These are phyloP conservation scores for Panicum miliaceum DNA, from an alignment of 176 grass and related monocot genomes.

Conservation along the genomic window DNA sequence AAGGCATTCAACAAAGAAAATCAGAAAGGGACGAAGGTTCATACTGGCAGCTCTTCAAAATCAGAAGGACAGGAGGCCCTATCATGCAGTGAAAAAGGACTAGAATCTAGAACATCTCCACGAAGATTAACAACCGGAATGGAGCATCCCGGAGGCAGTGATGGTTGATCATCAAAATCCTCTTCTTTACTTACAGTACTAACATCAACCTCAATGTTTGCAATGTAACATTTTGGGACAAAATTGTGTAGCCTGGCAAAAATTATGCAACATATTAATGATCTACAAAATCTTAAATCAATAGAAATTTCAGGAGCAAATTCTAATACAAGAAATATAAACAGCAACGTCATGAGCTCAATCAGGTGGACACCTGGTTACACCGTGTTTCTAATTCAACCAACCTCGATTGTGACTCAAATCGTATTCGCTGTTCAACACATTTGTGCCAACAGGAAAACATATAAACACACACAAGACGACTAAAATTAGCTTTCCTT, in stretches of 20 bases:
- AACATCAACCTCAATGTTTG: slow-evolving; percentile 64
- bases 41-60: slow-evolving; percentile 72
- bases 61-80: slow-evolving; percentile 32
- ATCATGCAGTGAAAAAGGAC: slow-evolving; percentile 39
- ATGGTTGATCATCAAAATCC: slow-evolving; percentile 39
- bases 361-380: neutral
- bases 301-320: neutral
- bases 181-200: slow-evolving; percentile 49
- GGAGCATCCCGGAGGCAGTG: slow-evolving; percentile 45
- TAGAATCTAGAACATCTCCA: slow-evolving; percentile 63
- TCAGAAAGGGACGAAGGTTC: neutral
- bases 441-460: neutral
- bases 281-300: neutral
- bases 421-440: neutral
- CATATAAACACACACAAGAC: neutral
- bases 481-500: neutral
- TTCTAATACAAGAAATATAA: neutral
- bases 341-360: neutral
- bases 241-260: slow-evolving; percentile 64
- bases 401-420: neutral
- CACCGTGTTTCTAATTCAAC: neutral
- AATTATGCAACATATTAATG: neutral
- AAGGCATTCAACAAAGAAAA: neutral
- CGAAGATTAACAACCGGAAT: slow-evolving; percentile 63
- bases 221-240: slow-evolving; percentile 59